Evolutionary conservation across 345 rosid species (phyloP).

Genomic region (Luvunga scandens): DNA sequence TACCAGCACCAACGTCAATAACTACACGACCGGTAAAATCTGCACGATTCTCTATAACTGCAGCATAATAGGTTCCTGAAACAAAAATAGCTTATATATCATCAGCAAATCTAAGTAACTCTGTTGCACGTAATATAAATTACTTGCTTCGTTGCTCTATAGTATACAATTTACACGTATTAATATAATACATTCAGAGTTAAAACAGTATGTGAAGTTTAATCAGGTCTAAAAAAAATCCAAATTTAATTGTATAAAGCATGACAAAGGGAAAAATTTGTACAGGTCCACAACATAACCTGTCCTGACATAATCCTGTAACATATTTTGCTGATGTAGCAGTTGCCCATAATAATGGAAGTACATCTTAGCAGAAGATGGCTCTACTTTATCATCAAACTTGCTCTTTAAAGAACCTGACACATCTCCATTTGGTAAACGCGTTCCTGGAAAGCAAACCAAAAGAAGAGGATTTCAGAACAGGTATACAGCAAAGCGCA

Average conservation of each 20-base stretch:
- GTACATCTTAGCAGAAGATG: constrained; percentile 97
- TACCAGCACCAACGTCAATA: constrained; percentile 99
- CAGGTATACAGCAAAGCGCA: neutral
- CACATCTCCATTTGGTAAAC: constrained; percentile 53
- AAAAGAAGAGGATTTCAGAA: constrained; percentile 16
- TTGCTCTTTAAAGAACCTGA: constrained; percentile 56
- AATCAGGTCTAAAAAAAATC: constrained; percentile 2
- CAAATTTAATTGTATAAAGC: neutral
- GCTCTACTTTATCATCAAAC: constrained; percentile 84
- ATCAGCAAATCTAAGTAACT: neutral
- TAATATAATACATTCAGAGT: neutral
- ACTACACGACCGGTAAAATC: constrained; percentile 92
- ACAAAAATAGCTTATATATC: constrained; percentile 10
- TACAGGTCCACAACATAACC: constrained; percentile 40
- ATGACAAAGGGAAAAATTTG: constrained; percentile 8
- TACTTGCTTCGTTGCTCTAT: neutral
- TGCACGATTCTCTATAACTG: constrained; percentile 87
- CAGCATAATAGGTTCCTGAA: constrained; percentile 96
- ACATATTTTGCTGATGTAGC: constrained; percentile 97
- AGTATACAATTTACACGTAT: neutral
- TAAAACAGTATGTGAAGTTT: neutral
- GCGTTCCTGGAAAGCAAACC: constrained; percentile 37
- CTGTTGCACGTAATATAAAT: neutral
- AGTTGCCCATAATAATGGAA: constrained; percentile 97
- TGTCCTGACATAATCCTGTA: constrained; percentile 99